A percentile compares a stretch with the other conserved stretches of the same genome.
Conservation (phyloP, 257 asterid species). For the Ocimum tenuiflorum region DNA sequence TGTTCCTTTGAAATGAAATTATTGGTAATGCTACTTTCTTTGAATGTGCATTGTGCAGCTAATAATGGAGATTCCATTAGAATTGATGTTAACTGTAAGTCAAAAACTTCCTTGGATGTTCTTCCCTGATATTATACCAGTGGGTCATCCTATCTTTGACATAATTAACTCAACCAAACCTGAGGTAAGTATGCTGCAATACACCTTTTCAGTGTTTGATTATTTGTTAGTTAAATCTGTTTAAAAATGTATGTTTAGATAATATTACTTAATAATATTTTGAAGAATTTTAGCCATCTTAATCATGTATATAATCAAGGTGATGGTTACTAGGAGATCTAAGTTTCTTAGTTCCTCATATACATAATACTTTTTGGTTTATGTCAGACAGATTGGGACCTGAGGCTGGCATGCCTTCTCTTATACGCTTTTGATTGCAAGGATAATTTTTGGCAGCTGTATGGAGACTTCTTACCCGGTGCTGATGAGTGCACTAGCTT, state of each 20-base stretch:
- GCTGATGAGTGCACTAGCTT: slow-evolving; percentile 85
- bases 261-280: not conserved
- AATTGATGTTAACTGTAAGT: slow-evolving; percentile 90
- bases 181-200: slow-evolving; percentile 47
- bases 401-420: slow-evolving; percentile 90
- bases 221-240: not conserved
- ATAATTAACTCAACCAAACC: slow-evolving; percentile 92
- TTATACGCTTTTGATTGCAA: slow-evolving; percentile 85
- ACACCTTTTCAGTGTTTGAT: slow-evolving; percentile 8
- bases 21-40: slow-evolving; percentile 2
- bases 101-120: slow-evolving; percentile 97
- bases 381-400: slow-evolving; percentile 94
- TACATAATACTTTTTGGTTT: slow-evolving; percentile 21
- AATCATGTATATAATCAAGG: not conserved
- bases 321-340: slow-evolving; percentile 1
- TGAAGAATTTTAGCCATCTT: not conserved
- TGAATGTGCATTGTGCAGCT: slow-evolving; percentile 58
- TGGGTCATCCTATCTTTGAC: slow-evolving; percentile 95
- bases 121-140: slow-evolving; percentile 86
- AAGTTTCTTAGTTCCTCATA: slow-evolving; percentile 16
- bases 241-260: not conserved
- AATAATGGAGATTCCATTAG: slow-evolving; percentile 95
- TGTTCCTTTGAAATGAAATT: not conserved
- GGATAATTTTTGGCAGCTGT: slow-evolving; percentile 91
- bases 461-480: slow-evolving; percentile 88